Conservation (phyloP, 2,329 filamentous ascomycete genomes). For the Aspergillus proliferans region DNA sequence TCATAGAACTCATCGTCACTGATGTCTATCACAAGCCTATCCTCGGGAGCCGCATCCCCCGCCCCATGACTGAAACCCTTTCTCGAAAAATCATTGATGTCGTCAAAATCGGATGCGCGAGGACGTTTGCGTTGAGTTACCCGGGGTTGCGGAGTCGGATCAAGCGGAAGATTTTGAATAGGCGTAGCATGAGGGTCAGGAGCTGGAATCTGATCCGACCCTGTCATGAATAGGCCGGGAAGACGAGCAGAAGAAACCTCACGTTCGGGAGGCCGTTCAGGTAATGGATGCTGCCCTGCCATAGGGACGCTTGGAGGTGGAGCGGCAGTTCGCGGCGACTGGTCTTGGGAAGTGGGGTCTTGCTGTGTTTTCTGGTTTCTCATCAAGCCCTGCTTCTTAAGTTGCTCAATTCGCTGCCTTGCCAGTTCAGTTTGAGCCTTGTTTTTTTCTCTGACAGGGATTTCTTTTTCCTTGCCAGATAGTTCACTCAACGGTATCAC, state of each 20-base stretch:
- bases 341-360: conserved; percentile 4
- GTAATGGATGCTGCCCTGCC: conserved; percentile 30
- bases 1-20: conserved; percentile 62
- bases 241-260: conserved; percentile 35
- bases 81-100: conserved; percentile 47
- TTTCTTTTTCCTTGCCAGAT: conserved; percentile 19
- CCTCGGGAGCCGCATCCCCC: conserved; percentile 37
- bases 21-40: conserved; percentile 72
- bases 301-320: conserved; percentile 5
- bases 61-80: conserved; percentile 56
- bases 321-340: conserved; percentile 3
- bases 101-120: conserved; percentile 65
- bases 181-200: conserved; percentile 5
- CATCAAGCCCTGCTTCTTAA: conserved; percentile 51
- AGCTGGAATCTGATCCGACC: conserved; percentile 8
- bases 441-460: conserved; percentile 39
- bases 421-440: conserved; percentile 69
- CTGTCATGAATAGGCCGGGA: conserved; percentile 49
- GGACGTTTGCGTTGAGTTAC: conserved; percentile 49
- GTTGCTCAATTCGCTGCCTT: conserved; percentile 70
- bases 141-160: conserved; percentile 18
- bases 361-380: conserved; percentile 30
- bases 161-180: conserved; percentile 10
- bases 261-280: conserved; percentile 30
- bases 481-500: conserved; percentile 6